Evolutionary conservation across 345 rosid genomes (phyloP).

Genomic region (Melaleuca alternifolia): DNA sequence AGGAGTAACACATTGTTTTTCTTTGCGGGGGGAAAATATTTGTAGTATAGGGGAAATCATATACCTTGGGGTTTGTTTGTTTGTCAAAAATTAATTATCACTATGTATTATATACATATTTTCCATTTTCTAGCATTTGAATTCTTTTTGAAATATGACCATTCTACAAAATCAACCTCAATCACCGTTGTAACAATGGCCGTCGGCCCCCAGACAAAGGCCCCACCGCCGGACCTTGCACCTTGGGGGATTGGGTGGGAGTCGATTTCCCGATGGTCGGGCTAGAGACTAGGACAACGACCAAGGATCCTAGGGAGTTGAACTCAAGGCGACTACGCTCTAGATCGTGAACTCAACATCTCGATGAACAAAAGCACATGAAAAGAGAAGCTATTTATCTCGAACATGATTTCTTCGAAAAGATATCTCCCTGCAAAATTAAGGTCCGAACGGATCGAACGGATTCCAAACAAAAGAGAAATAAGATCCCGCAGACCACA

Average conservation of each 20-base stretch:
- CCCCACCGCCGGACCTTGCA: background rate
- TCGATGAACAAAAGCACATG: background rate
- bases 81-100: too few species aligned
- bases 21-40: too few species aligned
- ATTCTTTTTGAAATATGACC: too few species aligned
- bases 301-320: background rate
- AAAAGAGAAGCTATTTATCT: background rate
- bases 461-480: background rate
- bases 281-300: background rate
- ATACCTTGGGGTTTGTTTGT: background rate
- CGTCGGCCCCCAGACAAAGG: background rate
- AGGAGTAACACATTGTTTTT: background rate
- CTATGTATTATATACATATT: too few species aligned
- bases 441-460: background rate
- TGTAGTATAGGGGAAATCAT: too few species aligned
- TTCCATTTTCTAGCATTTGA: too few species aligned
- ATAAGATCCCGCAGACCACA: background rate
- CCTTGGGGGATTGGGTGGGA: background rate
- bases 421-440: accelerated
- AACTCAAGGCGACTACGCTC: background rate
- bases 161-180: too few species aligned
- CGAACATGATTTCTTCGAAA: background rate
- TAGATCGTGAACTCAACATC: background rate
- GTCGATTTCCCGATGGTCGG: too few species aligned
- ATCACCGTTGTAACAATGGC: too few species aligned